A percentile compares a stretch with the other conserved stretches of the same genome.
Conservation (phyloP, 2,329 filamentous ascomycete genomes). For the Penicillium fuscoglaucum region DNA sequence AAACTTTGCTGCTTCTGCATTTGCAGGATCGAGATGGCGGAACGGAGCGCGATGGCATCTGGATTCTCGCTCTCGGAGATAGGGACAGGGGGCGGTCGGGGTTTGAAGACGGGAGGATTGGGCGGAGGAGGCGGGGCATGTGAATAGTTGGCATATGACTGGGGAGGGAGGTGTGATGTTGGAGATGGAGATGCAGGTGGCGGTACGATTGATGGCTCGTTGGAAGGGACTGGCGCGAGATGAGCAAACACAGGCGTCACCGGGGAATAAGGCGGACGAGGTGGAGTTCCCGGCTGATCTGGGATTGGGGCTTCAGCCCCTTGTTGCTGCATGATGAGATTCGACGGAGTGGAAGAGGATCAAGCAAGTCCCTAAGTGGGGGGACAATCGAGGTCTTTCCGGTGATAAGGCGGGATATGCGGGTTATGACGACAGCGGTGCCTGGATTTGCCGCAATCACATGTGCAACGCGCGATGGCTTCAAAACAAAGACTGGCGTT, state of each 20-base stretch:
- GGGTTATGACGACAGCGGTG: slow-evolving; percentile 21
- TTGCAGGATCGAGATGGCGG: slow-evolving; percentile 82
- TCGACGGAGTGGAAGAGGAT: neutral
- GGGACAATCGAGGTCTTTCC: slow-evolving; percentile 1
- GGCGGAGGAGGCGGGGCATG: slow-evolving; percentile 19
- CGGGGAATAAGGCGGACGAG: slow-evolving; percentile 49
- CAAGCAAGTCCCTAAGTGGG: slow-evolving; percentile 7
- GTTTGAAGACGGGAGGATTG: slow-evolving; percentile 30
- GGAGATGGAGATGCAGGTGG: slow-evolving; percentile 34
- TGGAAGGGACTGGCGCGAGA: slow-evolving; percentile 32
- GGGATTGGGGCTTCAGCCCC: slow-evolving; percentile 11
- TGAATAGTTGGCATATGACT: slow-evolving; percentile 10
- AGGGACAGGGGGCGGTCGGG: slow-evolving; percentile 44
- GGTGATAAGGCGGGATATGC: slow-evolving; percentile 9
- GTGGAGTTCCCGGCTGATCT: slow-evolving; percentile 40
- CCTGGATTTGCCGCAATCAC: slow-evolving; percentile 8
- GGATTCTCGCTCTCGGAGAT: slow-evolving; percentile 62
- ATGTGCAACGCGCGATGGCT: neutral
- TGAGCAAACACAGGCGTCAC: slow-evolving; percentile 48
- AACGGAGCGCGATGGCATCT: slow-evolving; percentile 82
- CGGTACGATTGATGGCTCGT: slow-evolving; percentile 34
- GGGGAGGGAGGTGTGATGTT: slow-evolving; percentile 18
- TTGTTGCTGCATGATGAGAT: slow-evolving; percentile 18
- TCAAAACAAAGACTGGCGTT: neutral
- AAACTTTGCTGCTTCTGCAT: slow-evolving; percentile 77